These are phyloP conservation scores for Postia placenta DNA, from an alignment of 768 basidiomycete species.

Conservation along the genomic window DNA sequence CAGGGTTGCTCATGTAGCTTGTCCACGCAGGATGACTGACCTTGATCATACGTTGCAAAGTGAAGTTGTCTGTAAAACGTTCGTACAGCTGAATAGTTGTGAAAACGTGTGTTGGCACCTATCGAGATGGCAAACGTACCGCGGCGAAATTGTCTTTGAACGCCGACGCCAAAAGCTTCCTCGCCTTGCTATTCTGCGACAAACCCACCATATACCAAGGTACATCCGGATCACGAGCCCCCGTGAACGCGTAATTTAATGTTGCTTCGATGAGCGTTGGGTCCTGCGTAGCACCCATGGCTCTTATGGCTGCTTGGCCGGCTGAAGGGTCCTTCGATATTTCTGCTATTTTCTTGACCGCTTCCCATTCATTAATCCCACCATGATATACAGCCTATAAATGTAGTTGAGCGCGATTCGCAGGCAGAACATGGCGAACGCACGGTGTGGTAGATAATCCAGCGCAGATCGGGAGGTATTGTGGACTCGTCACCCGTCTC, in stretches of 20 bases:
- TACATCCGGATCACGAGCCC: constrained; percentile 25
- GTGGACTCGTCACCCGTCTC: constrained; percentile 67
- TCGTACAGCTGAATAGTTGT: constrained; percentile 42
- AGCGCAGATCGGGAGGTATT: constrained; percentile 77
- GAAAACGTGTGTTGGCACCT: background rate
- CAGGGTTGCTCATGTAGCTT: background rate
- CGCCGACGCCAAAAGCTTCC: constrained; percentile 31
- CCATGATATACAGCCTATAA: constrained; percentile 66
- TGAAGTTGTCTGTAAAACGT: constrained; percentile 66
- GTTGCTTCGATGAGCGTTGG: constrained; percentile 33
- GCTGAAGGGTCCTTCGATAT: constrained; percentile 71
- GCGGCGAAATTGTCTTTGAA: constrained; percentile 37
- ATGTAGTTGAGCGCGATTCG: background rate
- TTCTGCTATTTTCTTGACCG: constrained; percentile 60
- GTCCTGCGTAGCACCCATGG: constrained; percentile 34
- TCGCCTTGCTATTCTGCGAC: constrained; percentile 28
- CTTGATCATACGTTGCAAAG: constrained; percentile 24
- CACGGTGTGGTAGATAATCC: constrained; percentile 47
- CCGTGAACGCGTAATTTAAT: constrained; percentile 32
- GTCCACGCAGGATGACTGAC: constrained; percentile 8
- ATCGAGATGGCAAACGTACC: constrained; percentile 14
- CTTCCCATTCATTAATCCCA: constrained; percentile 69
- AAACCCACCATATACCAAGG: constrained; percentile 30
- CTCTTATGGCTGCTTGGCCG: constrained; percentile 60
- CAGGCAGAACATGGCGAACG: constrained; percentile 13